phyloP scores from a whole-genome alignment of 108 stramenopile genomes.

The Nannochloropsis salina region DNA sequence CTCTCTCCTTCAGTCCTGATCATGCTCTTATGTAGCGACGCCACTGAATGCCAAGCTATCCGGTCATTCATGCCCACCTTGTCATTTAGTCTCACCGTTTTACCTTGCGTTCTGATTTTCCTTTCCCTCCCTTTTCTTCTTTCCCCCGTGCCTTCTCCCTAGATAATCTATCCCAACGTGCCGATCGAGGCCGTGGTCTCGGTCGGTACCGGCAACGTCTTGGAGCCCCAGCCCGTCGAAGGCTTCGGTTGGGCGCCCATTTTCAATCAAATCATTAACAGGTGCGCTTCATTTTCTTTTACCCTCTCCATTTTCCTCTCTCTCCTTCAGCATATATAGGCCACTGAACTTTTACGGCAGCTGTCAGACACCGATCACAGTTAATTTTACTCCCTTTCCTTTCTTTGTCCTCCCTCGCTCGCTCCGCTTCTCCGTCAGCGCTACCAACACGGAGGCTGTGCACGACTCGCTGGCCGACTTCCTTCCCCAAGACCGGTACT shows the following conservation, averaged over 20 bases:
- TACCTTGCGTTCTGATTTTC: background rate
- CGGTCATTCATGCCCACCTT: too few species aligned
- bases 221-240: background rate
- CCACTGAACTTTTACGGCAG: too few species aligned
- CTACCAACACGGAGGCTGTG: constrained; percentile 37
- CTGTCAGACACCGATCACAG: too few species aligned
- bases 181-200: constrained; percentile 44
- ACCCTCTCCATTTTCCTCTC: background rate
- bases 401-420: background rate
- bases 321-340: too few species aligned
- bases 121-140: background rate
- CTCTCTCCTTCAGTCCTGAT: background rate
- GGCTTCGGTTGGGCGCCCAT: constrained; percentile 39
- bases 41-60: too few species aligned
- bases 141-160: constrained; percentile 8
- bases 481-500: constrained; percentile 41
- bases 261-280: constrained; percentile 38
- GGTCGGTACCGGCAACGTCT: constrained; percentile 33
- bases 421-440: background rate
- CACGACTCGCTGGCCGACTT: constrained; percentile 34
- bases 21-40: background rate
- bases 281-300: constrained; percentile 24
- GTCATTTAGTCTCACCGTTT: background rate
- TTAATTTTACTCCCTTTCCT: too few species aligned
- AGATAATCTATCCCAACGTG: constrained; percentile 38